phyloP scores from a whole-genome alignment of 75 land plant genomes.

The Pinus tabuliformis region DNA sequence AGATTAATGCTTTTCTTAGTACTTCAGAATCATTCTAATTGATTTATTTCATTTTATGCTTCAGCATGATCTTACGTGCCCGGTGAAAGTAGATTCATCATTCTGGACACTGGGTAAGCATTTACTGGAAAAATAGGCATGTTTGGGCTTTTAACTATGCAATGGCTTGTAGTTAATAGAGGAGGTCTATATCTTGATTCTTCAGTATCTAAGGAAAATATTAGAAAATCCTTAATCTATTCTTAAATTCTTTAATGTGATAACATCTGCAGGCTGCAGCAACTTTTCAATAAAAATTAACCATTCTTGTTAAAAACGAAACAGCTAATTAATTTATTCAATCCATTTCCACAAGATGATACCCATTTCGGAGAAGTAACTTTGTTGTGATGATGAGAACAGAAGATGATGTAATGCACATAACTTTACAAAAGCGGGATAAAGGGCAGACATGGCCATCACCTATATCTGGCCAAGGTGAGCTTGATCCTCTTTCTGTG shows the following conservation, averaged over 20 bases:
- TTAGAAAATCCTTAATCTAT: no score
- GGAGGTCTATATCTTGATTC: neutral
- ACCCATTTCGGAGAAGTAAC: neutral
- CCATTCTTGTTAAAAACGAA: no score
- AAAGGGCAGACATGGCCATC: constrained; percentile 95
- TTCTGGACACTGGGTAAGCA: constrained; percentile 93
- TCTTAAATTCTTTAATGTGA: no score
- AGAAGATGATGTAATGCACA: constrained; percentile 94
- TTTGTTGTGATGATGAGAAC: constrained; percentile 3
- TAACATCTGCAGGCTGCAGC: no score
- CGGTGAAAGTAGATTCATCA: constrained; percentile 90
- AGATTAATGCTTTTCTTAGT: neutral
- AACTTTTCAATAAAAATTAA: no score
- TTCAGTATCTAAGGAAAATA: no score
- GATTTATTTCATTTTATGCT: neutral
- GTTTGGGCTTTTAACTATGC: neutral
- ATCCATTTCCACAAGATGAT: neutral
- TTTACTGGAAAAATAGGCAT: neutral
- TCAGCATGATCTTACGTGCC: constrained; percentile 79
- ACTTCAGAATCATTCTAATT: constrained; percentile 8
- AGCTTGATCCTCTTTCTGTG: constrained; percentile 73
- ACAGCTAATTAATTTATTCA: neutral
- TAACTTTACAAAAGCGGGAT: constrained; percentile 85
- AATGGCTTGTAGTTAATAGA: neutral
- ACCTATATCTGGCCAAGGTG: constrained; percentile 80